These are phyloP conservation scores for Yarrowia porcina DNA, from an alignment of 805 yeast species.

Conservation along the genomic window DNA sequence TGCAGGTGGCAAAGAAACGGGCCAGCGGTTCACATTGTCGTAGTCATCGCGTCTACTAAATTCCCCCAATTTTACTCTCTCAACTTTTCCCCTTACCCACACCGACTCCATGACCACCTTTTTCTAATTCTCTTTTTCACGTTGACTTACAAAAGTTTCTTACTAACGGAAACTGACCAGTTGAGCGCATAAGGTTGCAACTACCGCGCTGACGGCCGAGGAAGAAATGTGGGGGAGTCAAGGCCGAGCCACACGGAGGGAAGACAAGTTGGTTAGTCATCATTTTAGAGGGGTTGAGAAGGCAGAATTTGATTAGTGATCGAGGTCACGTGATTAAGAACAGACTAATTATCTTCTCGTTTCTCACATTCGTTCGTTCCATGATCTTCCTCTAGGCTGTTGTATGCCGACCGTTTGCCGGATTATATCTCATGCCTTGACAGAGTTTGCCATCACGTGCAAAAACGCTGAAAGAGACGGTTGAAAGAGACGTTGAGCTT, in stretches of 20 bases:
- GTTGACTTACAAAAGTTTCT: slow-evolving; percentile 7
- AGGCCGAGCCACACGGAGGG: neutral
- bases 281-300: too few species aligned
- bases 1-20: too few species aligned
- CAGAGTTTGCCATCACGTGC: neutral
- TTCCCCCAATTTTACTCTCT: too few species aligned
- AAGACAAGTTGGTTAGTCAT: too few species aligned
- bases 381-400: neutral
- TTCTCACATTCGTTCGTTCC: neutral
- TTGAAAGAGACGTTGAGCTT: too few species aligned
- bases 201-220: slow-evolving; percentile 16
- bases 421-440: neutral
- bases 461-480: neutral
- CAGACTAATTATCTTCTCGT: neutral
- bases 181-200: neutral
- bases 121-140: too few species aligned
- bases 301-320: too few species aligned
- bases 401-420: slow-evolving; percentile 17
- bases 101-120: too few species aligned
- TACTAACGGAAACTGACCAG: neutral
- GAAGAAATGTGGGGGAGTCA: slow-evolving; percentile 16
- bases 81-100: too few species aligned
- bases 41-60: too few species aligned
- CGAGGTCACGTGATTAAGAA: too few species aligned
- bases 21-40: too few species aligned